A percentile compares a stretch with the other conserved stretches of the same genome.
Evolutionary conservation across 352 stramenopile genomes (phyloP).

Genomic region (Phytophthora vignae): DNA sequence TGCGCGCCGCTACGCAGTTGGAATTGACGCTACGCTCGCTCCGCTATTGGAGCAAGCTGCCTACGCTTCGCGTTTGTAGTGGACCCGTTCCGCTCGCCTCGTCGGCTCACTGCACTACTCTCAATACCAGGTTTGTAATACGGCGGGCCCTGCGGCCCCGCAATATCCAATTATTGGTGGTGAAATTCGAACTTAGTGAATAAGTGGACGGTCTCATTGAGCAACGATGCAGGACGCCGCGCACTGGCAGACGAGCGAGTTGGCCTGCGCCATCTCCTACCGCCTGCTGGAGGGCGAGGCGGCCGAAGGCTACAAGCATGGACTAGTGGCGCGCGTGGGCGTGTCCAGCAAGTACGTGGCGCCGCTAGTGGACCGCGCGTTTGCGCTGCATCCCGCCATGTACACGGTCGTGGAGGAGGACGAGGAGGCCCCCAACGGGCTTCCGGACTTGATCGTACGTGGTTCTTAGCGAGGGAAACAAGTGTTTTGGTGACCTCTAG

Average conservation of each 20-base stretch:
- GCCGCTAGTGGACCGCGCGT: conserved; percentile 53
- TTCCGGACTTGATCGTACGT: conserved; percentile 53
- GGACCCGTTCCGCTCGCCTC: too few species aligned
- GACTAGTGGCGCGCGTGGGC: conserved; percentile 44
- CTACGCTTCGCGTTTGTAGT: too few species aligned
- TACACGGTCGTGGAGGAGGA: conserved; percentile 43
- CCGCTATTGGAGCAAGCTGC: too few species aligned
- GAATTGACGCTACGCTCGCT: too few species aligned
- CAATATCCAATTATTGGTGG: too few species aligned
- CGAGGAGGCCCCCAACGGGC: conserved; percentile 5
- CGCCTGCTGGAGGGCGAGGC: conserved; percentile 40
- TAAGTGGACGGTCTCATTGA: too few species aligned
- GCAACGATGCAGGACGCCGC: conserved; percentile 23
- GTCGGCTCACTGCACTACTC: too few species aligned
- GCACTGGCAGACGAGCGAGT: conserved; percentile 53
- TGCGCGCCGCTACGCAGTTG: too few species aligned
- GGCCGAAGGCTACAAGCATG: conserved; percentile 36
- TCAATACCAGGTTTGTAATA: too few species aligned
- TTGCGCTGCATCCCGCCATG: conserved; percentile 54
- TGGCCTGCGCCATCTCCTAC: conserved; percentile 47
- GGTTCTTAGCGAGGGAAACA: not conserved
- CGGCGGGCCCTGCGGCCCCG: too few species aligned
- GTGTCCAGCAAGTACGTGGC: conserved; percentile 55
- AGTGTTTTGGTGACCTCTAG: conserved; percentile 13
- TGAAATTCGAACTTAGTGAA: too few species aligned